Base-by-base conservation (phyloP, 805 yeast species). In the Ogataea parapolymorpha region DNA sequence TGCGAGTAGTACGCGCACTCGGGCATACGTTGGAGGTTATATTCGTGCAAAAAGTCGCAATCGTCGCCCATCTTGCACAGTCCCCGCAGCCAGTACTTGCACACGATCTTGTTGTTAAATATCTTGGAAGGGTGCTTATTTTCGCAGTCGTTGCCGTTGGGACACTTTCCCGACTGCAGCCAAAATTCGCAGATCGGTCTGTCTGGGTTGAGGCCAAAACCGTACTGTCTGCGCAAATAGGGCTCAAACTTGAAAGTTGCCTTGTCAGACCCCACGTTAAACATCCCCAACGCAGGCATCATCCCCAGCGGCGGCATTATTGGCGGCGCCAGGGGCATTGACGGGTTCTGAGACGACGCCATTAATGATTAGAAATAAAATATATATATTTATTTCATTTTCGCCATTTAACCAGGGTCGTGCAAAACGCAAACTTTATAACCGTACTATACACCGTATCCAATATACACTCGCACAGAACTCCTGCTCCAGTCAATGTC, bases 11-110 rank as follows among this genome's bases (percentile, higher is more conserved):
- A 86, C 17, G 88, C 76, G 62, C 99, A 93, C 62, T 93, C 99
- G 3, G 98, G 98, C 95, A 93, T 91, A 64, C 86, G 88, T 45
- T 95, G 73, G 53, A 93, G 67, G 58, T 93, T 91, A 58, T 90
- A 90, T 60, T 93, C 99, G 64, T 93, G 99, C 32, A 93, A 66
- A 56, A 87, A 93, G 68, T 93, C 99, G 64, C 99, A 93, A 51
- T 86, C 87, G 53, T 89, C 95, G 37, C 95, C 95, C 70, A 91
- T 91, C 66, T 93, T 93, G 66, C 99, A 93, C 26, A 93, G 74
- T 0, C 99, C 99, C 50, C 97, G 77, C 26, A 93, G 76, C 99
- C 99, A 93, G 69, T 93, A 97, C 71, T 93, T 91, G 62, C 99
- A 93, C 4, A 93, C 99, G 39, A 93, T 87, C 61, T 84, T 82